Base-by-base conservation (phyloP, 352 stramenopile species). In the Saprolegnia parasitica region DNA sequence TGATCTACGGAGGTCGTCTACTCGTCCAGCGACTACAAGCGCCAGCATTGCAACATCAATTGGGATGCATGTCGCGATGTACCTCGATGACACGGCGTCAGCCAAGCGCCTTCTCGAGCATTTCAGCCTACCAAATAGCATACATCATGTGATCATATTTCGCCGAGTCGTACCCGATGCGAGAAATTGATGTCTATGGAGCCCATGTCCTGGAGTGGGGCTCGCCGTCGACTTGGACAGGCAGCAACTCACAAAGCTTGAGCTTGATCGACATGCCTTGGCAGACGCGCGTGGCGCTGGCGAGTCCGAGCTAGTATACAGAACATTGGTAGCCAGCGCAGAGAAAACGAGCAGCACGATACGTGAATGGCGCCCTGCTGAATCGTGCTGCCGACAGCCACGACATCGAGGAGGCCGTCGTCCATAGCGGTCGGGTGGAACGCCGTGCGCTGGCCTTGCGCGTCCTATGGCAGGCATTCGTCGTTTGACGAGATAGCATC, bases 161-260 rank as follows among this genome's bases (percentile, higher is more conserved):
- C 47, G 61, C 20, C 75, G 45, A 16, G 24, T 60, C 16, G 45
- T 60, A 75, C 74, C 71, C 79, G 74, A 56, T 95, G 83, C 45
- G 89, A 79, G 72, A 87, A 92, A 20, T 78, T 79, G 50, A 98
- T 90, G 24, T 83, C 74, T 40, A 98, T 73, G 11, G 85, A 84
- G 42, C 86, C 91, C n/a, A 76, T 77, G 37, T 77, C 80, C 74
- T 98, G 94, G 65, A 88, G 94, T 93, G 98, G 16, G 95, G 95
- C 77, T 98, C 95, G 10, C 95, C 95, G 71, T 98, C 95, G 46
- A 98, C 92, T 75, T 98, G 95, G 45, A 98, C 71, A 0, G 86
- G 84, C 10, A 92, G 62, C 4, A 73, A 86, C 58, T 91, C 83
- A 20, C 83, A 81, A 54, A 92, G 49, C 0, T 70, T 72, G 40